A percentile compares a stretch with the other conserved stretches of the same genome.
phyloP scores from a whole-genome alignment of 106 monocot genomes.

The Dendrobium officinale region DNA sequence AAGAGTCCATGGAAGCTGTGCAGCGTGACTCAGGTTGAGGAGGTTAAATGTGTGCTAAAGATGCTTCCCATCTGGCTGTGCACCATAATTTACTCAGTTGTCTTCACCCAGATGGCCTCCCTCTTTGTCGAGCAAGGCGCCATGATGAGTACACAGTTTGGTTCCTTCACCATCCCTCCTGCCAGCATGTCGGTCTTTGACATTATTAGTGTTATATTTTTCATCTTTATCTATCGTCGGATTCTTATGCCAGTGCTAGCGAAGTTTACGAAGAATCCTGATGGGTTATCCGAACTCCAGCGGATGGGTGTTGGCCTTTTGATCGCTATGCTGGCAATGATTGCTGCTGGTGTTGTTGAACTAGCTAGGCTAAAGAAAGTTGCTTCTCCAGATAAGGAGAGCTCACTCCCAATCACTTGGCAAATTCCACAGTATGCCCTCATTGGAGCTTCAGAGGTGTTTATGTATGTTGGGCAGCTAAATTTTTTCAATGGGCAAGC shows the following conservation, averaged over 20 bases:
- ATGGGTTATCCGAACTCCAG: conserved; percentile 53
- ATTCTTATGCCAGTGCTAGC: conserved; percentile 21
- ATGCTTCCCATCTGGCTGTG: conserved; percentile 75
- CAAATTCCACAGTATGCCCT: conserved; percentile 57
- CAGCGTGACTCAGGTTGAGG: conserved; percentile 87
- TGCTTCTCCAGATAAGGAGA: not conserved
- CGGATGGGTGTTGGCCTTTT: conserved; percentile 62
- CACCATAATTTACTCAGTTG: conserved; percentile 76
- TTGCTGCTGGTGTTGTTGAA: conserved; percentile 38
- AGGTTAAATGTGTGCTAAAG: conserved; percentile 69
- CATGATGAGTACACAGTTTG: conserved; percentile 33
- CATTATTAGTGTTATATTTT: conserved; percentile 45
- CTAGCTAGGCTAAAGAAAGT: conserved; percentile 35
- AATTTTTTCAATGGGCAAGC: conserved; percentile 63
- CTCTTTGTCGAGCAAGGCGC: conserved; percentile 77
- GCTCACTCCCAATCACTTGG: conserved; percentile 44
- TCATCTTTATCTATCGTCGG: conserved; percentile 38
- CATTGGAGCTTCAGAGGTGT: conserved; percentile 58
- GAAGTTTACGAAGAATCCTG: conserved; percentile 22
- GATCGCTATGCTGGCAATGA: conserved; percentile 43
- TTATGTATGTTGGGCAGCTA: conserved; percentile 63
- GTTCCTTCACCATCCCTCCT: conserved; percentile 48
- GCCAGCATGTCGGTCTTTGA: conserved; percentile 76
- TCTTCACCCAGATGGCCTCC: conserved; percentile 86
- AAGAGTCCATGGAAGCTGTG: conserved; percentile 50